Percentiles rank a stretch among this genome's conserved stretches.
These are phyloP conservation scores for Tuber magnatum DNA, from an alignment of 495 filamentous ascomycete species.

Conservation along the genomic window DNA sequence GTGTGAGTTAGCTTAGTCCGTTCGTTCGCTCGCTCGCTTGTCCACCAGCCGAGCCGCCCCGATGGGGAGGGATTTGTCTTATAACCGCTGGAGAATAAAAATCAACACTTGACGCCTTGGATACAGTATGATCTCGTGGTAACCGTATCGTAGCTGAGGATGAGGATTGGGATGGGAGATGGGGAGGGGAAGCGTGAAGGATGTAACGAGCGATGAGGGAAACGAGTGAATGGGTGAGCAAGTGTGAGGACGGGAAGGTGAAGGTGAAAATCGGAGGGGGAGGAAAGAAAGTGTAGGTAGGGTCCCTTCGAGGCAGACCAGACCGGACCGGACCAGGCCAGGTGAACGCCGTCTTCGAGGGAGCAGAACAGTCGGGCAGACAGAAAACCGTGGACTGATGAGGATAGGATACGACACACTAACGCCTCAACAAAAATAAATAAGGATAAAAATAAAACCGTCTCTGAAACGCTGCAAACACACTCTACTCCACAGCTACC, in stretches of 20 bases:
- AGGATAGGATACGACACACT: no score
- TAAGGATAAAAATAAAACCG: not conserved
- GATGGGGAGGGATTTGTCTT: conserved; percentile 34
- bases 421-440: not conserved
- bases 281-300: not conserved
- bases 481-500: not conserved
- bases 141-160: not conserved
- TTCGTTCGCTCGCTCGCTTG: conserved; percentile 13
- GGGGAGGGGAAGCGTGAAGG: not conserved
- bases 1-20: conserved; percentile 23
- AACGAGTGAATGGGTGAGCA: conserved; percentile 1
- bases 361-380: not conserved
- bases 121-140: conserved; percentile 9
- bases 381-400: not conserved
- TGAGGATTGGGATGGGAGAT: not conserved
- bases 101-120: conserved; percentile 35
- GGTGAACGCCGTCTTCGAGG: not conserved
- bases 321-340: not conserved
- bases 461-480: not conserved
- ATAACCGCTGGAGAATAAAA: conserved; percentile 32
- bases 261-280: not conserved
- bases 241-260: not conserved
- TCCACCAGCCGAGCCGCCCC: conserved; percentile 32
- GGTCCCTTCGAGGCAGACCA: not conserved
- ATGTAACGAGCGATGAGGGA: conserved; percentile 1